Conservation (phyloP, 306 rosid species). For the Fagus sylvatica region DNA sequence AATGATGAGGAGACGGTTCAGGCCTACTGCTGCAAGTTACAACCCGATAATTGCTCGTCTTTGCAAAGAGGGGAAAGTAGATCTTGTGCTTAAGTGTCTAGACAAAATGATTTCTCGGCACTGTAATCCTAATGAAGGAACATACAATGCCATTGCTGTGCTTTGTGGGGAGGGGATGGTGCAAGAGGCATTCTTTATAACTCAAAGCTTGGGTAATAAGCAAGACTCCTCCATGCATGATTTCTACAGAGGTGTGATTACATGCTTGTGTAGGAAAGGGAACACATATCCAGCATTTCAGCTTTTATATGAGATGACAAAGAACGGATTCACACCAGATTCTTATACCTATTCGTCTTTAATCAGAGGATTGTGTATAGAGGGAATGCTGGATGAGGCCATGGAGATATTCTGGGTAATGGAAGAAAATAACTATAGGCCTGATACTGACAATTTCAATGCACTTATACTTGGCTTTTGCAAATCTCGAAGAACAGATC, state of each 20-base stretch:
- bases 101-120: conserved; percentile 64
- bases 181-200: conserved; percentile 66
- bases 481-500: conserved; percentile 65
- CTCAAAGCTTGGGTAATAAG: conserved; percentile 63
- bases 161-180: conserved; percentile 75
- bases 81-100: conserved; percentile 60
- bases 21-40: conserved; percentile 74
- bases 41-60: conserved; percentile 75
- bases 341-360: conserved; percentile 77
- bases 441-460: conserved; percentile 69
- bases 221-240: conserved; percentile 52
- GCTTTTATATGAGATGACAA: conserved; percentile 76
- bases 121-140: conserved; percentile 70
- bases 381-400: conserved; percentile 87
- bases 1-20: conserved; percentile 59
- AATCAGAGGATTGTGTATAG: conserved; percentile 85
- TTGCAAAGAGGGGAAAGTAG: conserved; percentile 72
- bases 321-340: conserved; percentile 75
- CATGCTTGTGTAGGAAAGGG: conserved; percentile 79
- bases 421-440: conserved; percentile 65
- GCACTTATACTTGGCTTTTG: conserved; percentile 76
- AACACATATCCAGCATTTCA: conserved; percentile 87
- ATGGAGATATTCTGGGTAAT: conserved; percentile 67
- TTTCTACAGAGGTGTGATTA: conserved; percentile 58
- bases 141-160: conserved; percentile 71